phyloP scores from a whole-genome alignment of 192 early-diverging fungal genomes.

The Fimicolochytrium jonesii region DNA sequence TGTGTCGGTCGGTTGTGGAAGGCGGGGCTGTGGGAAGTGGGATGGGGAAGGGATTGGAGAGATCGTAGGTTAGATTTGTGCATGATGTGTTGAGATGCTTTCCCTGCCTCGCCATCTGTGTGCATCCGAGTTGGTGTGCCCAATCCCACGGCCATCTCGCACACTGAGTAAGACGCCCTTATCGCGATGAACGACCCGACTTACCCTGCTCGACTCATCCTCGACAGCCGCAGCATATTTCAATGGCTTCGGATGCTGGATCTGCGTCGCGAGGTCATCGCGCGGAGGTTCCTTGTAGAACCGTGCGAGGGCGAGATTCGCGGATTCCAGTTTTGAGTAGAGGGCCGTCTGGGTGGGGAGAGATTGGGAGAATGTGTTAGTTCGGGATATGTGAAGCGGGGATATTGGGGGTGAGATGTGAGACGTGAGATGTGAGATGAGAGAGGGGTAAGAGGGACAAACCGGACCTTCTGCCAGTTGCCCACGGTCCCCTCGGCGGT shows the following conservation, averaged over 20 bases:
- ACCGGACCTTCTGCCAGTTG: constrained; percentile 45
- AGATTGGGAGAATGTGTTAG: neutral
- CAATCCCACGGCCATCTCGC: neutral
- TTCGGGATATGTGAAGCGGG: no score
- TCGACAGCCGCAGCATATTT: constrained; percentile 7
- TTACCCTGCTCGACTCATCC: no score
- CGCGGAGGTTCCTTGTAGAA: constrained; percentile 41
- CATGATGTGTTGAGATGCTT: neutral
- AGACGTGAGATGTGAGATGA: no score
- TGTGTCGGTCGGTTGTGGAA: neutral
- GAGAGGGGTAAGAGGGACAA: neutral
- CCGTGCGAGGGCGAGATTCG: constrained; percentile 35
- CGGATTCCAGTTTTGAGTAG: constrained; percentile 44
- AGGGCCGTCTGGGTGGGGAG: constrained; percentile 24
- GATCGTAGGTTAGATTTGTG: neutral
- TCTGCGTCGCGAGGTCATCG: constrained; percentile 1
- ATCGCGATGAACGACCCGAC: no score
- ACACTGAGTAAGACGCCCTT: neutral
- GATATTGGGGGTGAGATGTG: no score
- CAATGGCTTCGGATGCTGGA: constrained; percentile 9
- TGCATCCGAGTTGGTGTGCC: no score
- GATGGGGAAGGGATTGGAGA: neutral
- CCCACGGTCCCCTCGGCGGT: no score
- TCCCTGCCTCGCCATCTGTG: no score
- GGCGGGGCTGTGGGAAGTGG: neutral